A percentile compares a stretch with the other conserved stretches of the same genome.
phyloP scores from a whole-genome alignment of 106 monocot species.

The Alisma plantagoaquatica region DNA sequence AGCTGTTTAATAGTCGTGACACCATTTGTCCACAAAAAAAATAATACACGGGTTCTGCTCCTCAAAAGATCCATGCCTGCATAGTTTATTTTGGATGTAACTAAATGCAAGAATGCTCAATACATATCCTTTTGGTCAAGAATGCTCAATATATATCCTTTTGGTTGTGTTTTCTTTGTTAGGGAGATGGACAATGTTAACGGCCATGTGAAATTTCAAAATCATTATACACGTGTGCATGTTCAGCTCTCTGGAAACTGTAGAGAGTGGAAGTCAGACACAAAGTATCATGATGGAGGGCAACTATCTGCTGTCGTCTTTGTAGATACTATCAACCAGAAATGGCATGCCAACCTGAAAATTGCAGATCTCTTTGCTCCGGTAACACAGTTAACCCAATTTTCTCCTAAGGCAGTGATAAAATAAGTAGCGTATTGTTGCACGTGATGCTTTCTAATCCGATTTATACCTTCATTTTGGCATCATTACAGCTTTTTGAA shows the following conservation, averaged over 20 bases:
- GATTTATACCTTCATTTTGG: neutral
- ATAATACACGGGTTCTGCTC: no score
- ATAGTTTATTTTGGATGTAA: no score
- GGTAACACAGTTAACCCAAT: constrained; percentile 30
- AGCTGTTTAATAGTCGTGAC: no score
- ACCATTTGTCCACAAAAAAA: no score
- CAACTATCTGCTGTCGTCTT: constrained; percentile 69
- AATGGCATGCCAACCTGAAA: constrained; percentile 94
- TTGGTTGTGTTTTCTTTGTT: constrained; percentile 1
- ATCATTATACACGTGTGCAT: constrained; percentile 73
- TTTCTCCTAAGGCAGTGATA: no score
- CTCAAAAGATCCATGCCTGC: no score
- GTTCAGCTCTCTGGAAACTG: constrained; percentile 79
- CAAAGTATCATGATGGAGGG: constrained; percentile 52
- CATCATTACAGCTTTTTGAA: constrained; percentile 96
- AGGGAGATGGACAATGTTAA: constrained; percentile 81
- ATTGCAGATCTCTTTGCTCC: constrained; percentile 73
- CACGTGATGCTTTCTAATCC: no score
- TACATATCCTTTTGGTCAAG: no score
- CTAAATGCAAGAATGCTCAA: no score
- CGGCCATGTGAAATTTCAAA: constrained; percentile 78
- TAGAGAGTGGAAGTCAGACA: constrained; percentile 70
- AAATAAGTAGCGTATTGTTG: no score
- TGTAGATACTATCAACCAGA: constrained; percentile 67
- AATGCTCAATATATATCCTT: no score